Evolutionary conservation across 164 flowering plant genomes (phyloP).

Genomic region (Warburgia ugandensis): DNA sequence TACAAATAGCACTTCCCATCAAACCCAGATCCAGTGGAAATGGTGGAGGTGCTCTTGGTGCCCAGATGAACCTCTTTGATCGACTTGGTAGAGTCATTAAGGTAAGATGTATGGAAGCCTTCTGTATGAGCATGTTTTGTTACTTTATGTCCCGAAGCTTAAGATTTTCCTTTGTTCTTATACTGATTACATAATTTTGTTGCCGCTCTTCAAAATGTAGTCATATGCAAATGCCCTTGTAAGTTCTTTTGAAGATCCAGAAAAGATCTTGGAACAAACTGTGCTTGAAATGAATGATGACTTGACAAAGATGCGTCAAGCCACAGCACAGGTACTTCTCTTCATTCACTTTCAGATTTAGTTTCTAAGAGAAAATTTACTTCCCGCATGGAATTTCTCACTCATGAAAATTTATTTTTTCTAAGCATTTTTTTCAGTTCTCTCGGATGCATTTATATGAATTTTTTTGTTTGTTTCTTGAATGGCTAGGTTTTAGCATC

Average conservation of each 20-base stretch:
- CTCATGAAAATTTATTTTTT: too few species aligned
- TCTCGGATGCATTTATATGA: background rate
- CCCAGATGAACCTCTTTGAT: conserved; percentile 76
- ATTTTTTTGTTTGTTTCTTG: conserved; percentile 2
- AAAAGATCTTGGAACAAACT: conserved; percentile 88
- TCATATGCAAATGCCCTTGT: conserved; percentile 88
- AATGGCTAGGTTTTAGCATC: conserved; percentile 94
- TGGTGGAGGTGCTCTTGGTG: conserved; percentile 54
- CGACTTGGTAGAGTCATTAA: conserved; percentile 87
- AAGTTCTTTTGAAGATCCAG: conserved; percentile 92
- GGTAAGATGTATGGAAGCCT: conserved; percentile 28
- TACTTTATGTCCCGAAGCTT: background rate
- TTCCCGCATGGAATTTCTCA: too few species aligned
- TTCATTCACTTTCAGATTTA: too few species aligned
- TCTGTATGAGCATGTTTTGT: background rate
- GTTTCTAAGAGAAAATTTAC: too few species aligned
- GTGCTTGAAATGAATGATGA: conserved; percentile 97
- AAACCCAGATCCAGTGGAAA: conserved; percentile 27
- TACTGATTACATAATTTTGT: background rate
- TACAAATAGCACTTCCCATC: conserved; percentile 19
- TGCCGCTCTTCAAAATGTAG: conserved; percentile 32
- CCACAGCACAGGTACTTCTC: conserved; percentile 83
- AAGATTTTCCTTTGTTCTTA: background rate
- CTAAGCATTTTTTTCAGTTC: too few species aligned
- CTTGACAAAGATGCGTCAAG: conserved; percentile 95